phyloP scores from a whole-genome alignment of 129 eudicot species.

The Flaveria trinervia region DNA sequence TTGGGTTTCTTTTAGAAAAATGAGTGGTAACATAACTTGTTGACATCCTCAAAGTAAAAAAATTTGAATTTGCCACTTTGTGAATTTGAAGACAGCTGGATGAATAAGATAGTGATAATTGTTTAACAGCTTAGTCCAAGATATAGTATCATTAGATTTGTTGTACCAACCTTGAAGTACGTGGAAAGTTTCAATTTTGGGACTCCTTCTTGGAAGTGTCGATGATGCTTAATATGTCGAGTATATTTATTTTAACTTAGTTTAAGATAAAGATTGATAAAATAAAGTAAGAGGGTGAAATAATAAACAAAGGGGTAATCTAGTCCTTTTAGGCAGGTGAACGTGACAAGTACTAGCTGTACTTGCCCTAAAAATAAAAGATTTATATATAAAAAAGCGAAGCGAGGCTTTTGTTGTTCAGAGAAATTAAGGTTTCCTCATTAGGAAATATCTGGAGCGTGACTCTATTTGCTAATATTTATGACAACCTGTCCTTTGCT shows the following conservation, averaged over 20 bases:
- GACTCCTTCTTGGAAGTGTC: neutral
- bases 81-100: too few relatives aligned
- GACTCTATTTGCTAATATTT: slow-evolving; percentile 33
- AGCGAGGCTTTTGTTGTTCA: slow-evolving; percentile 36
- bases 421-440: slow-evolving; percentile 45
- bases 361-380: slow-evolving; percentile 9
- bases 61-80: too few relatives aligned
- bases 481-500: slow-evolving; percentile 34
- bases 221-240: neutral
- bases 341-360: slow-evolving; percentile 22
- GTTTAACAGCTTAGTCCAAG: too few relatives aligned
- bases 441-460: slow-evolving; percentile 36
- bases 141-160: neutral
- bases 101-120: too few relatives aligned
- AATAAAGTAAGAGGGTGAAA: slow-evolving; percentile 15
- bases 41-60: too few relatives aligned
- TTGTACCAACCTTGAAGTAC: neutral
- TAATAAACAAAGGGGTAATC: slow-evolving; percentile 22
- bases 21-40: too few relatives aligned
- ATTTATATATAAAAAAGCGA: neutral
- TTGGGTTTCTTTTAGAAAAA: too few relatives aligned
- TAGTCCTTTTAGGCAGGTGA: slow-evolving; percentile 28
- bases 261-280: neutral
- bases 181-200: neutral
- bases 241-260: neutral